Conservation (phyloP, 257 asterid genomes). For the Ilex asprella region DNA sequence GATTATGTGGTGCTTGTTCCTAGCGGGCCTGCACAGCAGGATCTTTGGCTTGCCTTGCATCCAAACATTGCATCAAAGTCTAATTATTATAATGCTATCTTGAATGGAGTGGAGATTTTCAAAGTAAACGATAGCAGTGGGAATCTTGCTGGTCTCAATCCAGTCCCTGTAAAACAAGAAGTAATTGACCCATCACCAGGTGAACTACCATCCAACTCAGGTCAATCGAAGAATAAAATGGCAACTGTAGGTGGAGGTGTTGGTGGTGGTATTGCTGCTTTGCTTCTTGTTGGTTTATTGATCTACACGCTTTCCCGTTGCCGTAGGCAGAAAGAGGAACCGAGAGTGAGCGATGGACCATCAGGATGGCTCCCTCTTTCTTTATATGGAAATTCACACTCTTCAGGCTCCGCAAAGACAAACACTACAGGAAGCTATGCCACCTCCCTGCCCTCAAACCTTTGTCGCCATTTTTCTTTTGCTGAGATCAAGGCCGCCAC, state of each 20-base stretch:
- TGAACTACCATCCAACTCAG: constrained; percentile 18
- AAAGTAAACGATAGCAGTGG: constrained; percentile 48
- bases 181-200: constrained; percentile 13
- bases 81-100: constrained; percentile 56
- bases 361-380: constrained; percentile 87
- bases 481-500: constrained; percentile 85
- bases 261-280: constrained; percentile 70
- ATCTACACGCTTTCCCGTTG: constrained; percentile 34
- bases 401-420: constrained; percentile 68
- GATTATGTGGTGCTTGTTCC: constrained; percentile 61
- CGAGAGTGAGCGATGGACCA: constrained; percentile 44
- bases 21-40: constrained; percentile 49
- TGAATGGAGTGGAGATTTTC: constrained; percentile 82
- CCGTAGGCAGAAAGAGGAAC: constrained; percentile 40
- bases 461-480: constrained; percentile 83
- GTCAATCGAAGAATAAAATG: constrained; percentile 26
- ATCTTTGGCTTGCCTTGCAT: constrained; percentile 66
- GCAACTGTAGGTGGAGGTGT: constrained; percentile 69
- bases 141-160: constrained; percentile 86
- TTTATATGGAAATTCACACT: constrained; percentile 74
- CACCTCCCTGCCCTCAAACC: constrained; percentile 82
- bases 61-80: constrained; percentile 32
- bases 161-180: constrained; percentile 44
- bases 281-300: constrained; percentile 50
- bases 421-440: constrained; percentile 76